Percentiles rank a stretch among this genome's conserved stretches.
Evolutionary conservation across 192 early-diverging fungal species (phyloP).

Genomic region (Thamnidium elegans): DNA sequence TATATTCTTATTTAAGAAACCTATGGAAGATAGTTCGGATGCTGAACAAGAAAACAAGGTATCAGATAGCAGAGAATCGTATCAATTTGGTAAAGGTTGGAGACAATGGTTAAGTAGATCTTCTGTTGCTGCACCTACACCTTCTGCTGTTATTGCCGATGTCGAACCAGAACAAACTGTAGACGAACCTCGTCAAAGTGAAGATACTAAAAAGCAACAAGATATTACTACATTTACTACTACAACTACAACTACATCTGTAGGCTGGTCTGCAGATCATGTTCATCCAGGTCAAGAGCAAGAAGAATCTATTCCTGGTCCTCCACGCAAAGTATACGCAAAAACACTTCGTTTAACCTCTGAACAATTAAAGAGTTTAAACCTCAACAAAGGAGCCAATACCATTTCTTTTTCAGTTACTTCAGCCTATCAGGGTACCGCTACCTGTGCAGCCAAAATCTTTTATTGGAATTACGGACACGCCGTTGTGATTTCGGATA

Average conservation of each 20-base stretch:
- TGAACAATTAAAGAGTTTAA: conserved; percentile 83
- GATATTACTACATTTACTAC: conserved; percentile 37
- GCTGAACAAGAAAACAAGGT: not conserved
- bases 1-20: conserved; percentile 48
- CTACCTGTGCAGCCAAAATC: conserved; percentile 82
- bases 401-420: conserved; percentile 85
- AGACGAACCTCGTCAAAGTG: not conserved
- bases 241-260: conserved; percentile 35
- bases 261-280: conserved; percentile 30
- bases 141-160: too few relatives aligned
- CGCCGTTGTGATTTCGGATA: conserved; percentile 94
- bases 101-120: conserved; percentile 43
- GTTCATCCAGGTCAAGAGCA: conserved; percentile 9
- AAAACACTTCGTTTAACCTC: conserved; percentile 94
- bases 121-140: conserved; percentile 27
- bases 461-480: conserved; percentile 84
- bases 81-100: conserved; percentile 40
- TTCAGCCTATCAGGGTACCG: conserved; percentile 71
- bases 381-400: conserved; percentile 84
- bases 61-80: conserved; percentile 34
- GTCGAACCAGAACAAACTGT: not conserved
- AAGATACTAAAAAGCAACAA: not conserved
- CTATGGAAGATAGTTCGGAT: conserved; percentile 37
- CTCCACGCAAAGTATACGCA: conserved; percentile 57
- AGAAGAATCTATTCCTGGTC: conserved; percentile 1